Evolutionary conservation across 2,329 filamentous ascomycete species (phyloP).

Genomic region (Calonectria honghensis): DNA sequence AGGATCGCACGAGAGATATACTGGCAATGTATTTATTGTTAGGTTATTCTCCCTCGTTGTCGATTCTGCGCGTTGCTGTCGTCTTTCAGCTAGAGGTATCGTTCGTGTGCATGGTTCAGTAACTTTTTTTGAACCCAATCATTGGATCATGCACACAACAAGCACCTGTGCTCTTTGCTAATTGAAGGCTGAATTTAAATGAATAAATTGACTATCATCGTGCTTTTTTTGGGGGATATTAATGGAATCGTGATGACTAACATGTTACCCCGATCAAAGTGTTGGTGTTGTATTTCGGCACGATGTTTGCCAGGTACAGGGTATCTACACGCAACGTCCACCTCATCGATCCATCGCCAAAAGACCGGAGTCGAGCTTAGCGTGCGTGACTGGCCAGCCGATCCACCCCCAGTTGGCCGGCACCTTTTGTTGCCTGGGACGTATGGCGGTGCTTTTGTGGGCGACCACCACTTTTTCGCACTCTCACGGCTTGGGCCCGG

Average conservation of each 20-base stretch:
- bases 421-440: constrained; percentile 21
- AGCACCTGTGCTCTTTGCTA: too few species aligned
- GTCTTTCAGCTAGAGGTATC: too few species aligned
- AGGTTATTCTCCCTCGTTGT: too few species aligned
- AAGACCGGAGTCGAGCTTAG: constrained; percentile 21
- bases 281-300: background rate
- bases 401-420: background rate
- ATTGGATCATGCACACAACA: too few species aligned
- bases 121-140: too few species aligned
- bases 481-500: constrained; percentile 13
- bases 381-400: constrained; percentile 18
- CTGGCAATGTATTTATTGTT: too few species aligned
- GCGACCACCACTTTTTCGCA: constrained; percentile 21
- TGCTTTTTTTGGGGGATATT: background rate
- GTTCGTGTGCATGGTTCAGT: too few species aligned
- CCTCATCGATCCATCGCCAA: constrained; percentile 6
- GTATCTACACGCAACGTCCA: background rate
- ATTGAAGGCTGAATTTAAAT: too few species aligned
- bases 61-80: too few species aligned
- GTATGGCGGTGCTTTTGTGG: constrained; percentile 23
- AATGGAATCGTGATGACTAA: too few species aligned
- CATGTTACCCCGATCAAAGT: too few species aligned
- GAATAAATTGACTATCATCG: background rate
- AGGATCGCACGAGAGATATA: too few species aligned
- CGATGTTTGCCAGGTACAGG: background rate